Evolutionary conservation across 1,284 basidiomycete genomes (phyloP), one percentile per base, ranked within the genome.

Genomic region (Cryptococcus jaspeensis): DNA sequence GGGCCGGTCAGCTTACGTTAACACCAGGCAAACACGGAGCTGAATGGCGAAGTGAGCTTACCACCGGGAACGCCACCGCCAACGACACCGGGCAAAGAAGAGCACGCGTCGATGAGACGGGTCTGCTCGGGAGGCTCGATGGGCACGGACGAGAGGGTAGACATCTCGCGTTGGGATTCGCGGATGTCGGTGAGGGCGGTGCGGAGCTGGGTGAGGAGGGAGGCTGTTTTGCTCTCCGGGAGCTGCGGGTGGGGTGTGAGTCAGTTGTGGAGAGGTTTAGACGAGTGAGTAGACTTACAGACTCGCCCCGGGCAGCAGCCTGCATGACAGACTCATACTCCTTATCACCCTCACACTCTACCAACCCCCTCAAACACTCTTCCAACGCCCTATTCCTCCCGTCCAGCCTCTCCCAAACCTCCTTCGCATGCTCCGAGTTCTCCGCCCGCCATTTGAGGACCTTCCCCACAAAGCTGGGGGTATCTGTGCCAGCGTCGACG

Each of bases 21-120:
- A 35, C 23, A 47, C 8, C 9, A 32, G 28, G 15, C 45, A 35
- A 20, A 28, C 6, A 45, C 11, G 20, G 42, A 32, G 35, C n/a
- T 22, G 2, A 43, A 16, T n/a, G 50, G 11, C 41, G 28, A n/a
- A 25, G 20, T 5, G n/a, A 2, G 57, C 71, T 68, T 40, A 75
- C 92, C 94, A 58, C 95, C 95, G 1, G 96, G 96, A 4, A 99
- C 95, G 35, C 95, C 95, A 39, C 93, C 94, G 9, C 91, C 93
- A 36, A 99, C 81, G 3, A 98, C 87, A 42, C 95, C 96, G 1
- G 87, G 83, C 57, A 87, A 82, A 5, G 84, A 79, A 25, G 88
- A 80, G 64, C 91, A 95, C 7, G 82, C 81, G 71, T 97, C 86
- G 47, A 99, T 83, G n/a, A 99, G 82, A 39, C 81, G 78, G 0